phyloP scores from a whole-genome alignment of 192 early-diverging fungal genomes.

The Podila horticola region DNA sequence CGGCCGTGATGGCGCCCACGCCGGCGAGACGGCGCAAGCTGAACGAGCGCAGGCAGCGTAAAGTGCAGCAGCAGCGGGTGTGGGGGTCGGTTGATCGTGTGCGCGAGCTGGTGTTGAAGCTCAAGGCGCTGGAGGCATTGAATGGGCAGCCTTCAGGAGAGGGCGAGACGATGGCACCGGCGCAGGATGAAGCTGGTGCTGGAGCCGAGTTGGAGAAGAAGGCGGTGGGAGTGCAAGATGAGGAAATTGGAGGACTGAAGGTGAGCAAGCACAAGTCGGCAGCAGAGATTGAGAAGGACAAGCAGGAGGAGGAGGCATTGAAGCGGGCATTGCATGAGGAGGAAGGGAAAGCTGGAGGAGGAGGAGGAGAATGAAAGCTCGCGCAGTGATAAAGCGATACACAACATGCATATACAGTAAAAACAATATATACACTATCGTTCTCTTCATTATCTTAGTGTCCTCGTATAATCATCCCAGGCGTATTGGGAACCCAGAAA shows the following conservation, averaged over 20 bases:
- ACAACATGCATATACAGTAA: no score
- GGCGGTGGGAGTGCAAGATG: neutral
- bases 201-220: neutral
- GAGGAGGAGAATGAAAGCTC: no score
- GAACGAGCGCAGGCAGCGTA: conserved; percentile 35
- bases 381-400: no score
- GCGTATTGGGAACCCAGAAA: no score
- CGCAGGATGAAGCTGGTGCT: neutral
- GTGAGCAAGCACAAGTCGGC: no score
- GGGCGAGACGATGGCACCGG: conserved; percentile 13
- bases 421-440: no score
- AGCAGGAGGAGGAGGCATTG: no score
- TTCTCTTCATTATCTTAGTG: no score
- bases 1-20: conserved; percentile 79
- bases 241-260: neutral
- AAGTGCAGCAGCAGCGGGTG: neutral
- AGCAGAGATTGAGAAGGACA: no score
- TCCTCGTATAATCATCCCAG: no score
- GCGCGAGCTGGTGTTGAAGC: neutral
- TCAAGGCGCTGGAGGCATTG: conserved; percentile 47
- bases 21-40: conserved; percentile 65
- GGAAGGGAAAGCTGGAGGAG: no score
- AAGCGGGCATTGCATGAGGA: no score
- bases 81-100: neutral
- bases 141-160: conserved; percentile 17